A percentile compares a stretch with the other conserved stretches of the same genome.
phyloP scores from a whole-genome alignment of 306 rosid species.

The Castanea mollissima region DNA sequence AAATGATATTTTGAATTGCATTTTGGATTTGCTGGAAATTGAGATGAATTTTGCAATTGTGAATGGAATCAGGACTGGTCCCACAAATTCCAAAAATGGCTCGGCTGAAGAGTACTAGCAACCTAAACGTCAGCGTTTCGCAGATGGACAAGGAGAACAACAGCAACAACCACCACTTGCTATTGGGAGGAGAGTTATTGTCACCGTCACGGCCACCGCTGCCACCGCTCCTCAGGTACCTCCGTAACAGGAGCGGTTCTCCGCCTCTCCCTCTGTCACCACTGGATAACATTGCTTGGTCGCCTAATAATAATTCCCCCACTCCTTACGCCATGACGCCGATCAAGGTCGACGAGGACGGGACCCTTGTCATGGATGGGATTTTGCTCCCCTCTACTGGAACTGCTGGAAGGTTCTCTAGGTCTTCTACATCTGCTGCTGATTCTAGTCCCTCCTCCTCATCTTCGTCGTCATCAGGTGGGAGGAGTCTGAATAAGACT shows the following conservation, averaged over 20 bases:
- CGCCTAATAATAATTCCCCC: conserved; percentile 18
- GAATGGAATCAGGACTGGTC: too few species aligned
- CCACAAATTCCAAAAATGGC: conserved; percentile 15
- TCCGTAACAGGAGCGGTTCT: conserved; percentile 37
- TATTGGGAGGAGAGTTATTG: conserved; percentile 1
- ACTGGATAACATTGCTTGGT: conserved; percentile 44
- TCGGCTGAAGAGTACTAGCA: conserved; percentile 13
- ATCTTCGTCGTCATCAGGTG: conserved; percentile 21
- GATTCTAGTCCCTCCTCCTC: conserved; percentile 19
- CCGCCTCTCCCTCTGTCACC: conserved; percentile 54
- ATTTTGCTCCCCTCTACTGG: conserved; percentile 39
- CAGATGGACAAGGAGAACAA: conserved; percentile 28
- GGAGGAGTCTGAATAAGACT: conserved; percentile 35
- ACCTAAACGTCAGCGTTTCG: conserved; percentile 34
- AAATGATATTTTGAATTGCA: too few species aligned
- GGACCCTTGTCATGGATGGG: conserved; percentile 61
- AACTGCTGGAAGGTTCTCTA: conserved; percentile 32
- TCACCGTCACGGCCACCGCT: too few species aligned
- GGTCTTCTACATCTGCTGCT: conserved; percentile 25
- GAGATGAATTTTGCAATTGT: too few species aligned
- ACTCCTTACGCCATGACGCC: conserved; percentile 46
- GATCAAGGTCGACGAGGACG: conserved; percentile 60
- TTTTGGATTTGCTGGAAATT: too few species aligned
- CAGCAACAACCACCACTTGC: conserved; percentile 1
- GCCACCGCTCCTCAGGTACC: conserved; percentile 45